Percentiles rank a stretch among this genome's conserved stretches.
These are phyloP conservation scores for Didymella pinodella DNA, from an alignment of 2,329 filamentous ascomycete genomes.

Conservation along the genomic window DNA sequence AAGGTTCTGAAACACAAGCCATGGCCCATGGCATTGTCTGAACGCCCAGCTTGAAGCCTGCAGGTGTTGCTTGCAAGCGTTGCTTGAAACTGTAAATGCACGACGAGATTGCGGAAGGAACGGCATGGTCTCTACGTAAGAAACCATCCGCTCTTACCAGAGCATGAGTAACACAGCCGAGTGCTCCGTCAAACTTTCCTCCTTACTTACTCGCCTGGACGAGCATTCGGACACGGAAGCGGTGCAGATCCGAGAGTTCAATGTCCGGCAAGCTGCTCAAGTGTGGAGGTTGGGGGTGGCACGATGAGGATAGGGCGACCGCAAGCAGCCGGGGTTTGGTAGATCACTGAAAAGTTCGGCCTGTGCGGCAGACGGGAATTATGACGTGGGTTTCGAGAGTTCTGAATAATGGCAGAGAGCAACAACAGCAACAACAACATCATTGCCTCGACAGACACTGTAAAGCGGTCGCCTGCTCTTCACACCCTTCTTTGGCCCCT, in stretches of 20 bases:
- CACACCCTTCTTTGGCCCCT: background rate
- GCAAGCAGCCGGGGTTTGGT: constrained; percentile 5
- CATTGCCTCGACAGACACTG: background rate
- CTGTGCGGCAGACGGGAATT: constrained; percentile 9
- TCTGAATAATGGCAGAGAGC: background rate
- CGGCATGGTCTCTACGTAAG: no score
- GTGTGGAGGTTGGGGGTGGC: constrained; percentile 6
- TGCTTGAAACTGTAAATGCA: background rate
- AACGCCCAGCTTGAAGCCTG: constrained; percentile 2
- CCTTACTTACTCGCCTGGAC: background rate
- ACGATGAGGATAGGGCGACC: background rate
- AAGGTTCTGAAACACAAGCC: constrained; percentile 17
- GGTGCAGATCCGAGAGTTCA: constrained; percentile 4
- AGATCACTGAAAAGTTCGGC: constrained; percentile 14
- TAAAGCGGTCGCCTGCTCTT: background rate
- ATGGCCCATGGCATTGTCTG: background rate
- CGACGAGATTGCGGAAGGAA: background rate
- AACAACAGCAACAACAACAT: constrained; percentile 2
- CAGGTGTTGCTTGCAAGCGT: background rate
- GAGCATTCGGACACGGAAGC: constrained; percentile 9
- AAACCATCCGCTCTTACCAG: background rate
- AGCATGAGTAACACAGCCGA: background rate
- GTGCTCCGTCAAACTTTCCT: background rate
- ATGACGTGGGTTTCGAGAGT: constrained; percentile 16
- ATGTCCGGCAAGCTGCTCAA: constrained; percentile 1